These are phyloP conservation scores for Acidomyces sp. DNA, from an alignment of 495 filamentous ascomycete species.

Conservation along the genomic window DNA sequence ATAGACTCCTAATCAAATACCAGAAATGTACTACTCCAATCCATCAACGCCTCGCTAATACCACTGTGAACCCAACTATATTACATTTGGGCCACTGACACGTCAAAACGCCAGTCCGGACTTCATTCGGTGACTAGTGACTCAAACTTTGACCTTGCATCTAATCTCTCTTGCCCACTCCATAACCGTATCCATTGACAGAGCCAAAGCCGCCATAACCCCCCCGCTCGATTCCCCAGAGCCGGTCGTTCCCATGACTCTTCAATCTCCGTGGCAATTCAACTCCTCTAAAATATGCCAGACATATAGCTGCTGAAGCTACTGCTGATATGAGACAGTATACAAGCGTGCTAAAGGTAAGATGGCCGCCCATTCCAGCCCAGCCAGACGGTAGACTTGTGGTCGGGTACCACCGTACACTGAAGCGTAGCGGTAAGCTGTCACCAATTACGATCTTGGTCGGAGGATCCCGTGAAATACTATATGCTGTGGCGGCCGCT, in stretches of 20 bases:
- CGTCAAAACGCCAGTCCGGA: no score
- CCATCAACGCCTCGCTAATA: no score
- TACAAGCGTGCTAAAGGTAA: conserved; percentile 52
- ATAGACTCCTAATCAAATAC: no score
- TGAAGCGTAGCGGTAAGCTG: conserved; percentile 64
- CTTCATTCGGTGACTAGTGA: no score
- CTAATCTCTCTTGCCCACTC: conserved; percentile 21
- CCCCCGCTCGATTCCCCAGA: conserved; percentile 21
- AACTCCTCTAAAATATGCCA: conserved; percentile 50
- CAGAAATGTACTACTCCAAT: no score
- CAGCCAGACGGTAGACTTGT: conserved; percentile 44
- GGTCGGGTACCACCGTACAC: conserved; percentile 74
- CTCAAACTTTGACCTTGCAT: no score
- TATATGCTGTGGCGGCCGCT: conserved; percentile 76
- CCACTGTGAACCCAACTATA: no score
- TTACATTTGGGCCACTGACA: no score
- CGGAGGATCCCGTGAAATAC: conserved; percentile 43
- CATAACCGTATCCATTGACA: conserved; percentile 18
- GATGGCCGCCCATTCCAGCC: conserved; percentile 51
- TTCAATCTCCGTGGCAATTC: conserved; percentile 41
- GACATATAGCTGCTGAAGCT: conserved; percentile 40
- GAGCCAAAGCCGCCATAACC: conserved; percentile 22
- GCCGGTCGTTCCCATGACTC: conserved; percentile 30
- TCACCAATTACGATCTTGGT: conserved; percentile 75
- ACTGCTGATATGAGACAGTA: conserved; percentile 48